phyloP scores from a whole-genome alignment of 1,139 yeast genomes.

The Diutina pseudorugosa region DNA sequence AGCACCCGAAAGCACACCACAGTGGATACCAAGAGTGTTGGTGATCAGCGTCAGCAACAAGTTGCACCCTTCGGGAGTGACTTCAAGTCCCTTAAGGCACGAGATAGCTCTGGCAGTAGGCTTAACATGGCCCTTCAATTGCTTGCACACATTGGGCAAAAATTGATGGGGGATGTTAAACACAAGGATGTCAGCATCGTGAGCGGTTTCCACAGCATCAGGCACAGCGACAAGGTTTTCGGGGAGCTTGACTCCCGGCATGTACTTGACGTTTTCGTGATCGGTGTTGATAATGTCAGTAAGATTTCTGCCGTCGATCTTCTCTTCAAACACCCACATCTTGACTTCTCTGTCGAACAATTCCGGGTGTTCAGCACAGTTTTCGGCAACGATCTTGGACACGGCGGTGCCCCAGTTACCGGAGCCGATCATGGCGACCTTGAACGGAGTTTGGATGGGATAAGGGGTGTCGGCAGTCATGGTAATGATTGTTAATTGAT shows the following conservation, averaged over 20 bases:
- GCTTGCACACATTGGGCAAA: slow-evolving; percentile 25
- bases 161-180: slow-evolving; percentile 40
- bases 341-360: slow-evolving; percentile 26
- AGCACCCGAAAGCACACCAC: slow-evolving; percentile 39
- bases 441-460: slow-evolving; percentile 21
- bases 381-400: slow-evolving; percentile 35
- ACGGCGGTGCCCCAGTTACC: slow-evolving; percentile 42
- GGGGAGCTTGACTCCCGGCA: slow-evolving; percentile 34
- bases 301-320: slow-evolving; percentile 29
- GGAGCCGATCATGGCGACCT: slow-evolving; percentile 32
- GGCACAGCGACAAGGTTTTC: slow-evolving; percentile 30
- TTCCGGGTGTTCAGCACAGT: slow-evolving; percentile 27
- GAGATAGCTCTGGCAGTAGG: slow-evolving; percentile 32
- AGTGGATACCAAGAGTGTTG: slow-evolving; percentile 29
- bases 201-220: slow-evolving; percentile 23
- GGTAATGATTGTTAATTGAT: background rate
- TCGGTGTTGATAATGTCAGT: slow-evolving; percentile 31
- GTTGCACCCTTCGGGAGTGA: slow-evolving; percentile 31
- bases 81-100: slow-evolving; percentile 38
- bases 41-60: slow-evolving; percentile 31
- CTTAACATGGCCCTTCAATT: slow-evolving; percentile 27
- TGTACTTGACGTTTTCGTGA: slow-evolving; percentile 34
- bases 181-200: slow-evolving; percentile 32
- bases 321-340: slow-evolving; percentile 39
- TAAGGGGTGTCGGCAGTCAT: slow-evolving; percentile 1